Evolutionary conservation across 1,284 basidiomycete species (phyloP).

Genomic region (Dichomitus squalens): DNA sequence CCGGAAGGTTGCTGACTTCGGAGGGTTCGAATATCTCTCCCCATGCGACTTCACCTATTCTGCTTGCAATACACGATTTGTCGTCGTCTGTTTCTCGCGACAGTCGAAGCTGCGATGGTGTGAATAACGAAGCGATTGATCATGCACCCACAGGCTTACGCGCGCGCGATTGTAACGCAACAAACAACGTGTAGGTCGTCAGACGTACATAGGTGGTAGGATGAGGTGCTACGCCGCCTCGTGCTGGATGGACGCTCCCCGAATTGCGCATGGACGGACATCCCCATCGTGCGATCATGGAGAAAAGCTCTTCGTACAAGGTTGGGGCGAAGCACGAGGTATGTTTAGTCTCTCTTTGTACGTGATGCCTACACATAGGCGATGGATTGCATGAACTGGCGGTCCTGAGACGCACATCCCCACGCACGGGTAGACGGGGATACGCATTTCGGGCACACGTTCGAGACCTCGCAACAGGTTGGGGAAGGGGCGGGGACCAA

Average conservation of each 20-base stretch:
- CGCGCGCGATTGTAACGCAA: neutral
- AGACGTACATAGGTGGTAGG: neutral
- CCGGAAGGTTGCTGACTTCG: too few species aligned
- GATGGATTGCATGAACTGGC: neutral
- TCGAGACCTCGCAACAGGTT: neutral
- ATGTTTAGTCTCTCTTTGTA: neutral
- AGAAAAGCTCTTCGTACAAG: too few species aligned
- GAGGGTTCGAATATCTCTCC: too few species aligned
- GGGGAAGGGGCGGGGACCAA: neutral
- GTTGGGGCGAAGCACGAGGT: neutral
- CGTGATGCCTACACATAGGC: neutral
- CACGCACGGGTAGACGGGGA: neutral
- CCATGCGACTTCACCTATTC: too few species aligned
- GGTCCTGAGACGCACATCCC: too few species aligned
- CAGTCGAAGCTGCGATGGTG: too few species aligned
- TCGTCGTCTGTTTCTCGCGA: neutral
- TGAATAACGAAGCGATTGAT: too few species aligned
- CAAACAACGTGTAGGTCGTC: neutral
- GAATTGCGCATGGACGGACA: too few species aligned
- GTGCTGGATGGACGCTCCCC: too few species aligned
- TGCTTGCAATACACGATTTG: too few species aligned
- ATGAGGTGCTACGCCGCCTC: too few species aligned
- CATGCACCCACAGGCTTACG: too few species aligned
- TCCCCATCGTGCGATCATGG: neutral
- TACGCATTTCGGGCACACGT: slow-evolving; percentile 3